Conservation (phyloP, 148 eudicot species). For the Diospyros kaki region DNA sequence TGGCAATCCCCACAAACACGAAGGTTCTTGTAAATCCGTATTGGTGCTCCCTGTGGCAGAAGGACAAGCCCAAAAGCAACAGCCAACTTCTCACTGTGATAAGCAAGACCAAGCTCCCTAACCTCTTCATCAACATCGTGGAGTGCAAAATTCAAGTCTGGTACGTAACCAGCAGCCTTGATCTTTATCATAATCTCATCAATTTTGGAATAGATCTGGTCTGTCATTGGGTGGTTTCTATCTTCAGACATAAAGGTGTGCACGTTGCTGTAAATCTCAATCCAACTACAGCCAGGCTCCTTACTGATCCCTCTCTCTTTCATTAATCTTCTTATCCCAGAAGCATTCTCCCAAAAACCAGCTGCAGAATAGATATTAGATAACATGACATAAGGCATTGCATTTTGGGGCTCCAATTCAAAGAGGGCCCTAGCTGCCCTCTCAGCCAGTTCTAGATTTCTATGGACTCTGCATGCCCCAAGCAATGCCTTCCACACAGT, state of each 20-base stretch:
- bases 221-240: conserved; percentile 36
- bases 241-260: conserved; percentile 60
- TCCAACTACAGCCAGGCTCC: conserved; percentile 73
- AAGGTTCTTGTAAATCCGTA: conserved; percentile 67
- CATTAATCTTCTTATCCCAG: conserved; percentile 48
- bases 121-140: conserved; percentile 62
- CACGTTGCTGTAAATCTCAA: conserved; percentile 54
- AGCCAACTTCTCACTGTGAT: conserved; percentile 87
- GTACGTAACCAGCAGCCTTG: conserved; percentile 60
- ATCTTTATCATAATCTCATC: conserved; percentile 47
- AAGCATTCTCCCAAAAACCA: conserved; percentile 59
- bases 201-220: conserved; percentile 46
- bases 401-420: conserved; percentile 51
- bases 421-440: conserved; percentile 56
- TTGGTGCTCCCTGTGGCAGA: conserved; percentile 43
- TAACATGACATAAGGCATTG: conserved; percentile 58
- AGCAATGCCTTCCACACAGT: conserved; percentile 72
- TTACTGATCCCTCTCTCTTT: conserved; percentile 50
- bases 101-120: conserved; percentile 56
- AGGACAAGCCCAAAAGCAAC: conserved; percentile 67
- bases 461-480: conserved; percentile 56
- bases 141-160: conserved; percentile 56
- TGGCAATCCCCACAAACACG: conserved; percentile 86
- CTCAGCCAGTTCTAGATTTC: conserved; percentile 49
- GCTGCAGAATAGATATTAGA: conserved; percentile 58